Base-by-base conservation (phyloP, 1,284 basidiomycete genomes). In the Irpex sp. region DNA sequence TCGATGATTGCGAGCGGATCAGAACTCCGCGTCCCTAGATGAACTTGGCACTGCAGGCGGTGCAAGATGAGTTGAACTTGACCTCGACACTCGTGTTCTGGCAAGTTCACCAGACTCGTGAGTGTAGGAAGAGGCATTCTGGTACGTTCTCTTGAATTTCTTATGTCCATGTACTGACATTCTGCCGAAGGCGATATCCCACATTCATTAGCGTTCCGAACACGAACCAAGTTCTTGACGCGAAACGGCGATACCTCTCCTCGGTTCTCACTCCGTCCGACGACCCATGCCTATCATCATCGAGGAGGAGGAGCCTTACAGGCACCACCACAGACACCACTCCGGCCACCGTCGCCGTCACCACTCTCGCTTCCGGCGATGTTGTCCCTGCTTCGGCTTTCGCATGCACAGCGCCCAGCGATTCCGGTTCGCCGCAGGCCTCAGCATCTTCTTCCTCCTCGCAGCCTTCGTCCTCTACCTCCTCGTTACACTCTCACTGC, bases 401-500 rank as follows among this genome's bases (percentile, higher is more conserved):
- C 48, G 62, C 34, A 57, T 61, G 47, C 64, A 63, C 56, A 59
- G 57, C n/a, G 58, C 59, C 7, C 59, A 61, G 5, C 68, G 68
- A 36, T 82, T 88, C 68, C 75, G 78, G n/a, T 62, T 74, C 47
- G 73, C 86, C 62, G 84, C 84, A 17, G 66, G 79, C 59, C 65
- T 79, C 21, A 79, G 81, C 54, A 78, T 80, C 67, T 66, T 78
- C 47, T 72, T 85, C 21, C 81, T 87, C 57, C 69, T 88, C 62
- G 69, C 73, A 2, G 81, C 86, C 5, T 92, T 89, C 73, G 57
- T 91, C n/a, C 82, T 93, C 57, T 83, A 89, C 63, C 79, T 93
- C 26, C 81, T 93, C 62, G 86, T 91, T 61, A 88, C 86, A 4
- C 76, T 93, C 64, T 92, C 90, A 5, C 74, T 89, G 26, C 85